Evolutionary conservation across 2,329 filamentous ascomycete species (phyloP).

Genomic region (Pseudogymnoascus sp.): DNA sequence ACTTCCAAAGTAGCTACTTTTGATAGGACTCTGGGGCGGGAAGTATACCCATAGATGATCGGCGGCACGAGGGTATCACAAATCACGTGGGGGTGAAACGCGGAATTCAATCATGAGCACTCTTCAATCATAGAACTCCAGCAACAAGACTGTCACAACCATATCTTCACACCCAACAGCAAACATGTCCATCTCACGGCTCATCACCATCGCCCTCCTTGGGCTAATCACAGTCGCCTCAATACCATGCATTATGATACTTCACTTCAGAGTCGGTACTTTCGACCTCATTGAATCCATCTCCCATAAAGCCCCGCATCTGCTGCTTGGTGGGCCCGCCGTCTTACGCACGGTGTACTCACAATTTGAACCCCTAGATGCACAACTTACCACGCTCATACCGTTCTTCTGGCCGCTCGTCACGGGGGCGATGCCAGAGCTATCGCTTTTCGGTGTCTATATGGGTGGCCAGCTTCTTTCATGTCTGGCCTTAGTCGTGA

Average conservation of each 20-base stretch:
- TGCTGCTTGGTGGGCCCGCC: neutral
- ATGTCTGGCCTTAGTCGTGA: slow-evolving; percentile 28
- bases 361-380: slow-evolving; percentile 16
- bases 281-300: neutral
- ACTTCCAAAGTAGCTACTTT: neutral
- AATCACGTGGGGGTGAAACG: neutral
- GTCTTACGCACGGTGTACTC: neutral
- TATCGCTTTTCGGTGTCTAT: slow-evolving; percentile 20
- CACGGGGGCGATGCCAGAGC: slow-evolving; percentile 13
- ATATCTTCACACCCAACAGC: neutral
- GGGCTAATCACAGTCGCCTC: neutral
- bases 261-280: neutral
- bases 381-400: slow-evolving; percentile 19
- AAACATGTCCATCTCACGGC: neutral
- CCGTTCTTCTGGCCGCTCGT: slow-evolving; percentile 23
- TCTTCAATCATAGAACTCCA: neutral
- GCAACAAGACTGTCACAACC: neutral
- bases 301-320: neutral
- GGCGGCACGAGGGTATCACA: neutral
- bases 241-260: neutral
- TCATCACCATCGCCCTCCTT: neutral
- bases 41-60: neutral
- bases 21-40: neutral
- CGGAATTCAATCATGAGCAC: neutral
- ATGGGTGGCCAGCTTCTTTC: slow-evolving; percentile 25